Base-by-base conservation (phyloP, 495 filamentous ascomycete species). In the Aspergillus ostianus region DNA sequence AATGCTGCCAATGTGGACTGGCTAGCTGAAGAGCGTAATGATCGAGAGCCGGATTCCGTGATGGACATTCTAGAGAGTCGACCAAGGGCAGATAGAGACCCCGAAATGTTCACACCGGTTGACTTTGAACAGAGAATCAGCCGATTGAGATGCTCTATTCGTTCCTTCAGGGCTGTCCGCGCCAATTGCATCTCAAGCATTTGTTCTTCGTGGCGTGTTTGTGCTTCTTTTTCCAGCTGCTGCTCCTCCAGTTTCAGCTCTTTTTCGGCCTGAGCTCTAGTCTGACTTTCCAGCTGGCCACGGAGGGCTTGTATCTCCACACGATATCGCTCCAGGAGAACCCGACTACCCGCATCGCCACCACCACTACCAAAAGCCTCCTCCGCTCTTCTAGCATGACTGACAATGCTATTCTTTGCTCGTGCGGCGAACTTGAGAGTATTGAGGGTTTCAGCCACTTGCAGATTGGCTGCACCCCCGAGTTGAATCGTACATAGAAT, bases 151-250 rank as follows among this genome's bases (percentile, higher is more conserved):
- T 98, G 94, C 74, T 97, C 93, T 62, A 98, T 98, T 27, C 94
- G 87, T 74, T 98, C 93, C 67, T 98, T 98, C 52, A 98, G 74
- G 6, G 95, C 95, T 2, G 93, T 98, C 26, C 95, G 84, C 15
- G 94, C 94, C 27, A 98, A 82, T 70, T 98, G 94, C 87, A 98
- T 98, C 71, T 98, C 94, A 48, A 98, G 80, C 81, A 98, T 92
- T 70, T 98, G 94, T 69, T 98, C 94, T 65, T 95, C 92, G 66
- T 97, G 95, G 30, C 94, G 87, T 55, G 87, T 81, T 66, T 91
- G 86, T 27, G 89, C 87, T 71, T 94, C 88, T 59, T 89, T 87
- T 72, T 97, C 91, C 32, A 87, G 81, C 57, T 89, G 85, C 57
- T 86, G 79, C 63, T 90, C 85, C 69, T 89, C 85, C 77, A 85